Conservation (phyloP, 139 green algal genomes). For the Chlorella sp. region DNA sequence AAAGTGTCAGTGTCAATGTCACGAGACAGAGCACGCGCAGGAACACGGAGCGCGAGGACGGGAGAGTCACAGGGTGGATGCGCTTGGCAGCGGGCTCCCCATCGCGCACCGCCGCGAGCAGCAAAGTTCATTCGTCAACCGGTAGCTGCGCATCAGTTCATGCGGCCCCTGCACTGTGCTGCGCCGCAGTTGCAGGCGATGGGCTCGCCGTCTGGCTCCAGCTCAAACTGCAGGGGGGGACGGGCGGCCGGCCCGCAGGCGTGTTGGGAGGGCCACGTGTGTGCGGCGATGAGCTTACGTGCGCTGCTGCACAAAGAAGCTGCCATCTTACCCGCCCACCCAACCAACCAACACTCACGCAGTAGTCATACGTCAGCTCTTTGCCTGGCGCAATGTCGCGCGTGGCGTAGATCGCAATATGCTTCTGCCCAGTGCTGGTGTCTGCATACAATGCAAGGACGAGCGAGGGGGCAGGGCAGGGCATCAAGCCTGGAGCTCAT, state of each 20-base stretch:
- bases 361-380: conserved; percentile 93
- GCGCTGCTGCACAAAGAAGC: background rate
- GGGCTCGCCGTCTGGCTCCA: conserved; percentile 46
- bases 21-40: too few species aligned
- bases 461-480: background rate
- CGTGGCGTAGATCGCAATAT: conserved; percentile 83
- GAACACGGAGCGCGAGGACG: too few species aligned
- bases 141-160: conserved; percentile 60
- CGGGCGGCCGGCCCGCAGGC: background rate
- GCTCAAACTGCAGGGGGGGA: conserved; percentile 51
- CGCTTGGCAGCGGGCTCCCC: too few species aligned
- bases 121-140: too few species aligned
- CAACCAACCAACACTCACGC: conserved; percentile 34
- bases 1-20: too few species aligned
- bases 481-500: background rate
- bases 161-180: conserved; percentile 56
- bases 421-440: conserved; percentile 42
- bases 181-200: conserved; percentile 71
- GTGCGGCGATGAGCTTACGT: background rate
- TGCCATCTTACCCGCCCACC: background rate
- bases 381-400: conserved; percentile 63
- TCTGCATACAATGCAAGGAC: background rate
- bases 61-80: too few species aligned
- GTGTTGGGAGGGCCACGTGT: background rate
- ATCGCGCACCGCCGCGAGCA: too few species aligned